Evolutionary conservation across 495 filamentous ascomycete genomes (phyloP).

Genomic region (Aspergillus heteromorphus): DNA sequence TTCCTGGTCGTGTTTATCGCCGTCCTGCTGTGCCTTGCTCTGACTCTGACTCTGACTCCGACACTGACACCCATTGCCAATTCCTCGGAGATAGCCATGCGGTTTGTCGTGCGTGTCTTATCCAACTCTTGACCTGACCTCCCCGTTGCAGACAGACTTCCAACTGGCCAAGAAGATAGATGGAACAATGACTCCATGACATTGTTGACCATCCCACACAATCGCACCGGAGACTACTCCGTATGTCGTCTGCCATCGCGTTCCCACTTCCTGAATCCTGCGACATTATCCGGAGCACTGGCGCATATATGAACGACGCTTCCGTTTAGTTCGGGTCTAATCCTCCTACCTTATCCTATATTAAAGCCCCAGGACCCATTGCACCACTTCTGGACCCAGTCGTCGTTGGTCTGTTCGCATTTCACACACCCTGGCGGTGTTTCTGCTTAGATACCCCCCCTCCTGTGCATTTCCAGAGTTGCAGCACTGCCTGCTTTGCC

Average conservation of each 20-base stretch:
- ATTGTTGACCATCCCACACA: background rate
- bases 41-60: background rate
- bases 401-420: background rate
- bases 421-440: conserved; percentile 1
- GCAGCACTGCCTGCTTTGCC: background rate
- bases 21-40: background rate
- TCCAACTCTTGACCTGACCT: too few species aligned
- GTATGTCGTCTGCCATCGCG: background rate
- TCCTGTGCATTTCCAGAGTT: background rate
- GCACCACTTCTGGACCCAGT: background rate
- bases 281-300: background rate
- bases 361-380: background rate
- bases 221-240: background rate
- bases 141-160: background rate
- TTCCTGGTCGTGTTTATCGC: background rate
- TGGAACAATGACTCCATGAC: background rate
- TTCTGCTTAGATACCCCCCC: background rate
- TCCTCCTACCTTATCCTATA: background rate
- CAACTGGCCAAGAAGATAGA: background rate
- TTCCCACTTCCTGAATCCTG: background rate
- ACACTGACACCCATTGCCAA: background rate
- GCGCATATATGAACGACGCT: background rate
- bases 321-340: background rate
- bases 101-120: background rate
- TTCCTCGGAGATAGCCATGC: background rate